Conservation (phyloP, 306 rosid species). For the Vigna unguiculata region DNA sequence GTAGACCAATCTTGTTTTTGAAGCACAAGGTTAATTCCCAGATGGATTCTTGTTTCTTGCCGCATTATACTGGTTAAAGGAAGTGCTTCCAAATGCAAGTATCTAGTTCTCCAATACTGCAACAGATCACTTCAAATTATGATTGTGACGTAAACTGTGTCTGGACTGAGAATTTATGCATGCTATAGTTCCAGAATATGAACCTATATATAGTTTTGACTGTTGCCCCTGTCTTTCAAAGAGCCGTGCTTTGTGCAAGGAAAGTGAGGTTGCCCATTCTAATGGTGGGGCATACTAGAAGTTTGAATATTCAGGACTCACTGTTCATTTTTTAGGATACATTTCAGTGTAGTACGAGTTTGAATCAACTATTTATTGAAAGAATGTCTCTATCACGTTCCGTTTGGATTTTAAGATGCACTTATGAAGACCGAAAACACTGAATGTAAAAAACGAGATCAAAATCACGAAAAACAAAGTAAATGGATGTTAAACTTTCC, state of each 20-base stretch:
- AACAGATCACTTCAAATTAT: slow-evolving; percentile 3
- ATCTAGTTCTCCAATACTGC: not conserved
- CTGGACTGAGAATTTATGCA: not conserved
- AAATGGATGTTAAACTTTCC: no score
- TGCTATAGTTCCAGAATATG: not conserved
- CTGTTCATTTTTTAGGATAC: not conserved
- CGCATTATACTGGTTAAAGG: not conserved
- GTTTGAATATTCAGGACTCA: not conserved
- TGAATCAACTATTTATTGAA: no score
- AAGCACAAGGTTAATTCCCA: not conserved
- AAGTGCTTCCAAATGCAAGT: not conserved
- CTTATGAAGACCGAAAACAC: no score
- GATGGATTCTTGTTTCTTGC: not conserved
- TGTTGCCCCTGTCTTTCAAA: not conserved
- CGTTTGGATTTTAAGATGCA: no score
- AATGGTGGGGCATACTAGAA: not conserved
- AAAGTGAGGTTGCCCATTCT: not conserved
- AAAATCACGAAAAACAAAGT: no score
- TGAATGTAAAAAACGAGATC: no score
- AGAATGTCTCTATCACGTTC: no score
- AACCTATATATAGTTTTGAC: not conserved
- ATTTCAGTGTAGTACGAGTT: not conserved
- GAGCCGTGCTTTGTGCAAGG: not conserved
- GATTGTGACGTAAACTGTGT: not conserved
- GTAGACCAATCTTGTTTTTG: not conserved